These are phyloP conservation scores for Quercus berberidifolia DNA, from an alignment of 306 rosid genomes.

Conservation along the genomic window DNA sequence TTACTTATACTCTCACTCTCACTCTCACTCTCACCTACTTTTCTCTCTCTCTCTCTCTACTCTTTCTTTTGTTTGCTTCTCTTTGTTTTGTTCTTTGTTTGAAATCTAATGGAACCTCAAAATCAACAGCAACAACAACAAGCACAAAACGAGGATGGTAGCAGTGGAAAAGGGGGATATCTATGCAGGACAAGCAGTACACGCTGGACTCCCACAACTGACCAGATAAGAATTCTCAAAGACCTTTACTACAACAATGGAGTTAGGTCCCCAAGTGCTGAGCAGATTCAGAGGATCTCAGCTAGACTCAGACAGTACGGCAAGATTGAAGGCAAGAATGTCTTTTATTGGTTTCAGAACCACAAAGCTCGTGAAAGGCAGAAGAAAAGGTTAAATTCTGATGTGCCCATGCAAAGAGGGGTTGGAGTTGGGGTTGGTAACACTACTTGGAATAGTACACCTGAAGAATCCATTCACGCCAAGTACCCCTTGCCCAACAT, in stretches of 20 bases:
- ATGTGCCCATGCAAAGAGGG: constrained; percentile 35
- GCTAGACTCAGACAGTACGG: constrained; percentile 90
- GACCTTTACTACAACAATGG: constrained; percentile 97
- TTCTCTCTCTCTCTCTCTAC: neutral
- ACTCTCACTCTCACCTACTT: constrained; percentile 16
- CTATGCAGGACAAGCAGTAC: constrained; percentile 84
- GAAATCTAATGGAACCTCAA: constrained; percentile 33
- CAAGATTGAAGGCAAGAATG: constrained; percentile 94
- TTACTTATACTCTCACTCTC: neutral
- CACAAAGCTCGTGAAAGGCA: constrained; percentile 99
- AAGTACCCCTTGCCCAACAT: constrained; percentile 39
- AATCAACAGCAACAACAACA: constrained; percentile 3
- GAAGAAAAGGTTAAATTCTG: constrained; percentile 75
- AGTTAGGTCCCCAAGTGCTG: constrained; percentile 84
- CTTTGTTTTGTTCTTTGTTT: constrained; percentile 24
- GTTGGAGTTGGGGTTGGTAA: neutral
- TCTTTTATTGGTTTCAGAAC: constrained; percentile 94
- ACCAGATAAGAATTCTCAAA: constrained; percentile 88
- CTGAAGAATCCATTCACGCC: constrained; percentile 36
- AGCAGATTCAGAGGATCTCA: constrained; percentile 97
- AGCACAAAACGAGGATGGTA: constrained; percentile 29
- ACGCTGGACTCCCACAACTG: constrained; percentile 91
- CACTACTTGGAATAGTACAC: constrained; percentile 37
- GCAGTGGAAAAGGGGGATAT: constrained; percentile 46
- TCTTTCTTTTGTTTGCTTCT: neutral